phyloP scores from a whole-genome alignment of 2,329 filamentous ascomycete genomes.

The Fusarium hainanense region DNA sequence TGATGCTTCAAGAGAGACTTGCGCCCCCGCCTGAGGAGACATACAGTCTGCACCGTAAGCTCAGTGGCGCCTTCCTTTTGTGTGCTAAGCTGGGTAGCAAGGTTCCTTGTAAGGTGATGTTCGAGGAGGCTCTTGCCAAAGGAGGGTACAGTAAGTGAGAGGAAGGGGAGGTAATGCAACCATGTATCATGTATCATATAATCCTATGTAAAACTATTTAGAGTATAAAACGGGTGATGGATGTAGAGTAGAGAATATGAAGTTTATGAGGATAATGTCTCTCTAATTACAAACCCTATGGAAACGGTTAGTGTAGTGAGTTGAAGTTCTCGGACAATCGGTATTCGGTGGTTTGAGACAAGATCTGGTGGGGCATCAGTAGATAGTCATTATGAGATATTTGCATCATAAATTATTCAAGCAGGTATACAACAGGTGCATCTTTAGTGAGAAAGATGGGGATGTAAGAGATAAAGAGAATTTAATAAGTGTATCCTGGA shows the following conservation, averaged over 20 bases:
- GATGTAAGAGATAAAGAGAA: neutral
- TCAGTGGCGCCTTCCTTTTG: conserved; percentile 93
- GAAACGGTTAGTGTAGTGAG: neutral
- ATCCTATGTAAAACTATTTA: conserved; percentile 33
- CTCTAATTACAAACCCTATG: neutral
- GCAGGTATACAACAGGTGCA: neutral
- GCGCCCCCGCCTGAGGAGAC: conserved; percentile 97
- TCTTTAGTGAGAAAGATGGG: too few relatives aligned
- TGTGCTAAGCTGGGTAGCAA: conserved; percentile 87
- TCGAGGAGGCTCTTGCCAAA: conserved; percentile 66
- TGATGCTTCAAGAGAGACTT: conserved; percentile 91
- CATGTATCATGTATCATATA: conserved; percentile 29
- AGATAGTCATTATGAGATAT: conserved; percentile 3
- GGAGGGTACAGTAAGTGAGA: conserved; percentile 47
- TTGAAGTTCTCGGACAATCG: conserved; percentile 3
- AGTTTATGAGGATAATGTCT: neutral
- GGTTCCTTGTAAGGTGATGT: conserved; percentile 84
- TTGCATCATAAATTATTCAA: neutral
- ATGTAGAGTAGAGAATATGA: conserved; percentile 22
- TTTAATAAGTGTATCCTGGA: neutral
- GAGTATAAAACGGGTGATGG: conserved; percentile 13
- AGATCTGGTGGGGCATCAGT: conserved; percentile 11
- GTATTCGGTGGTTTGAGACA: conserved; percentile 1
- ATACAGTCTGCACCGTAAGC: conserved; percentile 92
- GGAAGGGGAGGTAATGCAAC: neutral